Evolutionary conservation across 2,329 filamentous ascomycete species (phyloP).

Genomic region (Botryotinia narcissicola): DNA sequence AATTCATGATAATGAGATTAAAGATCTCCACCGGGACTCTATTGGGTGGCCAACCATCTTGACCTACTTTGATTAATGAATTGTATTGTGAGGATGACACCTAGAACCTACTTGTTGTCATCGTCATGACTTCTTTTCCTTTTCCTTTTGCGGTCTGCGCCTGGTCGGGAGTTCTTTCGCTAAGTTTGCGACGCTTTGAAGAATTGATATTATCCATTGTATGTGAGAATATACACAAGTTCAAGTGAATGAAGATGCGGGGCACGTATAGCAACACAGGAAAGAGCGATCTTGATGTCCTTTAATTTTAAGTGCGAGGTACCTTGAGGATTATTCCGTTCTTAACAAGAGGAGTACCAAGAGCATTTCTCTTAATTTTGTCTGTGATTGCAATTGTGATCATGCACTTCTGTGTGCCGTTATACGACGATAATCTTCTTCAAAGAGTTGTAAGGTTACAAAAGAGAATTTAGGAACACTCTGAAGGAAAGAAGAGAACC

Average conservation of each 20-base stretch:
- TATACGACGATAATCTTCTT: not conserved
- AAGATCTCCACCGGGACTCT: constrained; percentile 61
- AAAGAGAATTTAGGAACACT: not conserved
- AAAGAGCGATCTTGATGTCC: not conserved
- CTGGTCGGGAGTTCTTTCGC: constrained; percentile 12
- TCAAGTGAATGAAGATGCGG: not conserved
- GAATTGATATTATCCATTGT: constrained; percentile 21
- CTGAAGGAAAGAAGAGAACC: not conserved
- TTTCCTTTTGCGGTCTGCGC: constrained; percentile 17
- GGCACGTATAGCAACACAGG: not conserved
- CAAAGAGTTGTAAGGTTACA: not conserved
- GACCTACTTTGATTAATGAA: constrained; percentile 9
- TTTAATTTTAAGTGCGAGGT: not conserved
- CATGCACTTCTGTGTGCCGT: not conserved
- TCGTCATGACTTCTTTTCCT: constrained; percentile 10
- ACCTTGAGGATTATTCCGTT: not conserved
- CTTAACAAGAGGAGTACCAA: not conserved
- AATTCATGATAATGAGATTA: constrained; percentile 51
- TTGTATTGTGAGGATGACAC: not conserved
- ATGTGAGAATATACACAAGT: not conserved
- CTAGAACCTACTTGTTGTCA: constrained; percentile 1
- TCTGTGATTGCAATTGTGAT: not conserved
- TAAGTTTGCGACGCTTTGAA: constrained; percentile 32
- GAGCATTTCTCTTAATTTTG: not conserved
- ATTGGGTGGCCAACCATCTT: constrained; percentile 40